phyloP scores from a whole-genome alignment of 2,329 filamentous ascomycete species.

The Trichoderma sp. region DNA sequence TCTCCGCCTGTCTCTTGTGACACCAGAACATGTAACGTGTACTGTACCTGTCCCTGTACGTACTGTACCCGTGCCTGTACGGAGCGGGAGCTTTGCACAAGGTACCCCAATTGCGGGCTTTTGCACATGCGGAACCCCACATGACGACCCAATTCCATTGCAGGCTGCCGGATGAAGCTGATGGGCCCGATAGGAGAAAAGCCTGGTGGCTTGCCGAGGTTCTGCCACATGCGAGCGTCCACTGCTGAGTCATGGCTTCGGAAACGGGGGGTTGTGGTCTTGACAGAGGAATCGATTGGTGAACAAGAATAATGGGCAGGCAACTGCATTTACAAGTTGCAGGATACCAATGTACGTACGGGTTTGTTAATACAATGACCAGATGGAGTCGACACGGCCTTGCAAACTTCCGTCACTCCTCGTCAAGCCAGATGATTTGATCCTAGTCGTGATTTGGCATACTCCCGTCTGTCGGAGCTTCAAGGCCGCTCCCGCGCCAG shows the following conservation, averaged over 20 bases:
- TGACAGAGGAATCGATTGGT: background rate
- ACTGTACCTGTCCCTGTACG: background rate
- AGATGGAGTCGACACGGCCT: background rate
- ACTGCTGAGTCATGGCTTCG: background rate
- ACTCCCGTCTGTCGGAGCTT: background rate
- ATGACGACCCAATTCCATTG: constrained; percentile 1
- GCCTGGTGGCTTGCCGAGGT: constrained; percentile 2
- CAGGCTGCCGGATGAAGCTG: constrained; percentile 8
- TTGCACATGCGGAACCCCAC: constrained; percentile 15
- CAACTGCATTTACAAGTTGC: background rate
- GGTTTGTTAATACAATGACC: background rate
- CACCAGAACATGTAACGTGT: background rate
- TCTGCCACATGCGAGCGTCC: constrained; percentile 1
- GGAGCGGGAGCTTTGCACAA: background rate
- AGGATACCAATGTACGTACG: background rate
- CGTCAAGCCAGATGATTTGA: background rate
- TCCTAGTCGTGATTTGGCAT: too few species aligned
- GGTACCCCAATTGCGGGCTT: background rate
- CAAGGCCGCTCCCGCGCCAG: background rate
- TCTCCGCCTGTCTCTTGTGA: constrained; percentile 12
- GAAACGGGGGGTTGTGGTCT: too few species aligned
- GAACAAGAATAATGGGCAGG: background rate
- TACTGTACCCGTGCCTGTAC: background rate
- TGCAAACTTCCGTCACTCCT: background rate
- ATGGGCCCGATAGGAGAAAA: constrained; percentile 7